Conservation (phyloP, 805 yeast genomes). For the Zygosaccharomyces kombuchaensis region DNA sequence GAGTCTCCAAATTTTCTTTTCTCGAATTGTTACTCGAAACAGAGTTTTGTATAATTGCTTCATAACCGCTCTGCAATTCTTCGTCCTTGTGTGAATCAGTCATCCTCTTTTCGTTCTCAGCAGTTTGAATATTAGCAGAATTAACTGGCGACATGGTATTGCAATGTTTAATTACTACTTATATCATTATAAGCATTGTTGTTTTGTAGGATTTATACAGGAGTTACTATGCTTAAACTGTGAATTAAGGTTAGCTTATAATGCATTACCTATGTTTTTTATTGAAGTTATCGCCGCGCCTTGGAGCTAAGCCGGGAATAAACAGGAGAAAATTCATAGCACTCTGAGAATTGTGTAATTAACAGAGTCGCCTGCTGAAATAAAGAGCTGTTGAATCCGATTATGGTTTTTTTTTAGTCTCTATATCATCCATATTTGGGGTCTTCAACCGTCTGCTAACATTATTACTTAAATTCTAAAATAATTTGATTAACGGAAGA, state of each 20-base stretch:
- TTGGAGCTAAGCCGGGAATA: neutral
- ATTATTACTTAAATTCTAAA: no score
- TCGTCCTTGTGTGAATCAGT: neutral
- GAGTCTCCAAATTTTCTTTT: neutral
- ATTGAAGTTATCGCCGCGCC: neutral
- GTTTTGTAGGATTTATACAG: no score
- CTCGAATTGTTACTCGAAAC: neutral
- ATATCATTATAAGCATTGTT: neutral
- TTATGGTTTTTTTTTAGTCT: no score
- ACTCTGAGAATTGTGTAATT: neutral
- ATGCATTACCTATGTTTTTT: neutral
- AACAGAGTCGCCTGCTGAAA: no score
- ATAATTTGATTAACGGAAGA: no score
- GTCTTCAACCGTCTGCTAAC: no score
- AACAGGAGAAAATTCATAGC: neutral
- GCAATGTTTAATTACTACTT: neutral
- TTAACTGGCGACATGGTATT: no score
- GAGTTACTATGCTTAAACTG: no score
- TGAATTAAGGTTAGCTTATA: no score
- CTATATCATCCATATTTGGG: no score
- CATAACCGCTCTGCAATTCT: neutral
- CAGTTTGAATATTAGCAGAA: no score
- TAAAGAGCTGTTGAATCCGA: no score
- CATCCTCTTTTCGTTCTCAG: neutral
- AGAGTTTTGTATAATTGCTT: neutral